Conservation (phyloP, 805 yeast genomes). For the Wickerhamomyces ciferrii region DNA sequence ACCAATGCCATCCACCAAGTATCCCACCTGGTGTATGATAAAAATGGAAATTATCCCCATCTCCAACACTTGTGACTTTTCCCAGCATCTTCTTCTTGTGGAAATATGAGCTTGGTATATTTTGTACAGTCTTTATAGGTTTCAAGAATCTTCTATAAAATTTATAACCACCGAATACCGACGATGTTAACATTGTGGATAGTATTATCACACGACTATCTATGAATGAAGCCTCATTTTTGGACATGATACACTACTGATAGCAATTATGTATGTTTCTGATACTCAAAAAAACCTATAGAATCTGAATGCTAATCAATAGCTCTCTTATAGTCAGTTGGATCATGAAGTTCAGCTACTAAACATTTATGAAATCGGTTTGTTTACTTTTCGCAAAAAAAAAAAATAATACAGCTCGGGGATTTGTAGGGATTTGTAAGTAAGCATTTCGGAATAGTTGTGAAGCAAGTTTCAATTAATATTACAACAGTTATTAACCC, state of each 20-base stretch:
- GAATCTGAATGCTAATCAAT: too few relatives aligned
- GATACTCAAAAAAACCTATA: too few relatives aligned
- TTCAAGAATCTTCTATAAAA: slow-evolving; percentile 41
- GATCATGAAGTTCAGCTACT: too few relatives aligned
- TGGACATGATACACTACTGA: neutral
- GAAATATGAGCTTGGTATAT: slow-evolving; percentile 44
- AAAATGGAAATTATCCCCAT: slow-evolving; percentile 91
- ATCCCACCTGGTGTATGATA: slow-evolving; percentile 93
- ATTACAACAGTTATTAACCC: too few relatives aligned
- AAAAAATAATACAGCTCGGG: neutral
- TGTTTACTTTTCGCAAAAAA: neutral
- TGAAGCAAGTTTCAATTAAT: too few relatives aligned
- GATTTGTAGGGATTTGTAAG: neutral
- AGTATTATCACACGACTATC: slow-evolving; percentile 21
- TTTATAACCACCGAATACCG: slow-evolving; percentile 35
- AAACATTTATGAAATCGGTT: neutral
- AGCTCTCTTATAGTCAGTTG: too few relatives aligned
- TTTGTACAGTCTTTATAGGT: slow-evolving; percentile 42
- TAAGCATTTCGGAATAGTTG: neutral
- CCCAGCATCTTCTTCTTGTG: slow-evolving; percentile 52
- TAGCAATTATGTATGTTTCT: too few relatives aligned
- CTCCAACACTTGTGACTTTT: slow-evolving; percentile 85
- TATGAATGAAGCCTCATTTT: neutral
- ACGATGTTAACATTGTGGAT: slow-evolving; percentile 28
- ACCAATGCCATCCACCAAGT: slow-evolving; percentile 91